Conservation (phyloP, 106 monocot species). For the Dioscorea alata region DNA sequence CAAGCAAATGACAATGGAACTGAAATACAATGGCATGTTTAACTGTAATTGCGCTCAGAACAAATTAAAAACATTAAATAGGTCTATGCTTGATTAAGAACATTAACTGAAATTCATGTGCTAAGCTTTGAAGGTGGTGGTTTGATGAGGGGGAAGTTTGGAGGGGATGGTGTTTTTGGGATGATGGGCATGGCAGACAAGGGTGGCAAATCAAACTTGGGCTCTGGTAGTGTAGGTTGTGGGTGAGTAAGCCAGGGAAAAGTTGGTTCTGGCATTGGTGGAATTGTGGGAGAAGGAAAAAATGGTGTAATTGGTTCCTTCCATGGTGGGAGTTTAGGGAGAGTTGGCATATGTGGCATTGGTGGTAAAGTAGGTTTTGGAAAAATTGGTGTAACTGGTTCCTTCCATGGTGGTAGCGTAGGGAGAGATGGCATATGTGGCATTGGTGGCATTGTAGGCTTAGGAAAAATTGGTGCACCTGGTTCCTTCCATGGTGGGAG, state of each 20-base stretch:
- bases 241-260: background rate
- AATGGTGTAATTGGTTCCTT: too few species aligned
- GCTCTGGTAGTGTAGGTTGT: slow-evolving; percentile 2
- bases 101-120: background rate
- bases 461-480: background rate
- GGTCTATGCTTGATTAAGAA: background rate
- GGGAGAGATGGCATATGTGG: background rate
- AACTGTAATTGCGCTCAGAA: background rate
- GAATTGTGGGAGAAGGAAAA: background rate
- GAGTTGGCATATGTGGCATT: slow-evolving; percentile 3
- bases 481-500: background rate
- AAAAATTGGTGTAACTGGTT: background rate
- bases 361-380: slow-evolving; percentile 3
- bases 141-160: slow-evolving; percentile 1
- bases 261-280: background rate
- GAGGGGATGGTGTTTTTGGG: background rate
- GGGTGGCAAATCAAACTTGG: background rate
- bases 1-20: background rate
- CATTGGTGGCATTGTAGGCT: background rate
- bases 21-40: background rate
- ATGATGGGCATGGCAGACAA: slow-evolving; percentile 1
- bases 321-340: background rate
- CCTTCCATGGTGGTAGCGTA: background rate
- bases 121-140: slow-evolving; percentile 3
- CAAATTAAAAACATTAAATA: background rate